Evolutionary conservation across 441 rosid genomes (phyloP), one percentile per base, ranked within the genome.

Genomic region (Aquilaria agallochum): DNA sequence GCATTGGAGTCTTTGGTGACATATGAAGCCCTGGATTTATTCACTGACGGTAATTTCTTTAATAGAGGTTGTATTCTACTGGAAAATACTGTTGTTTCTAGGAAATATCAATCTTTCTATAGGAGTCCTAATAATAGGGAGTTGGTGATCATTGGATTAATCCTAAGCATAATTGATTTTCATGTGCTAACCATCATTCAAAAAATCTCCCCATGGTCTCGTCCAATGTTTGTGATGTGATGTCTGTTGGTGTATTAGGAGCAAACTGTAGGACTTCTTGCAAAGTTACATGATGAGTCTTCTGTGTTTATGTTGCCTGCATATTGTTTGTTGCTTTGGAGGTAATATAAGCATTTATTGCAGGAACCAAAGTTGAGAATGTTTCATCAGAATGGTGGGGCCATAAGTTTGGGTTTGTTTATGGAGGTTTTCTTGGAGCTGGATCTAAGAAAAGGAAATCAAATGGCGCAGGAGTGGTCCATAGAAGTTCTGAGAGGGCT

Each of bases 361-460:
- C 96, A 92, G 98, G 78, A 78, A 63, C 54, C 56, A 67, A 66
- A 62, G 58, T 55, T 44, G 75, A 75, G 78, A 78, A 78, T 30
- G 62, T 80, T 65, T 65, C 90, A 59, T 76, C 72, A 0, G 91
- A 92, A 27, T 95, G 99, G 99, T 95, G 99, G 98, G 98, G 99
- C 47, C 78, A 66, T 55, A 87, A 87, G 66, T 70, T 55, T 32
- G 99, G 99, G 48, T 95, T 95, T 79, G 80, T 92, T 64, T 84
- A 92, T 0, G 99, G 99, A 36, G 97, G 99, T 58, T 83, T 87
- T 68, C 98, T 95, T 66, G 99, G 99, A 56, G 89, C 92, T 59
- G 67, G 64, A 63, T 68, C 85, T 36, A 73, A 66, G 30, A 81
- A 74, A 62, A 86, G 68, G 77, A 92, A 82, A 70, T 73, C 74